These are phyloP conservation scores for Myrica gale DNA, from an alignment of 306 rosid genomes.

Conservation along the genomic window DNA sequence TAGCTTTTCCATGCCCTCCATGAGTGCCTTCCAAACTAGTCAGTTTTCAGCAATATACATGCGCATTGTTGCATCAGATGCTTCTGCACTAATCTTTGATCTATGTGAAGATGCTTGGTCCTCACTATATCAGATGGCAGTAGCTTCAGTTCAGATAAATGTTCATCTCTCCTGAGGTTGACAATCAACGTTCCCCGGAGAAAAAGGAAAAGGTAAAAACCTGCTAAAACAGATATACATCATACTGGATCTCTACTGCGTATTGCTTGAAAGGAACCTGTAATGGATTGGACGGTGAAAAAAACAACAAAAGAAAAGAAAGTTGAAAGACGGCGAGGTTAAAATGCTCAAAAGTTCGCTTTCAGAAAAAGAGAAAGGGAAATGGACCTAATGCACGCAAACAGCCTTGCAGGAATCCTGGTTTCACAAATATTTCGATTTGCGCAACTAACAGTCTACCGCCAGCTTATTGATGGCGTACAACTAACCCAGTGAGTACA, in stretches of 20 bases:
- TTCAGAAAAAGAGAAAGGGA: neutral
- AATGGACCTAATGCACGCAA: neutral
- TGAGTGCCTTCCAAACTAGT: conserved; percentile 5
- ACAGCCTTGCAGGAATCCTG: conserved; percentile 3
- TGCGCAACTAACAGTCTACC: too few species aligned
- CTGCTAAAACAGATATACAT: neutral
- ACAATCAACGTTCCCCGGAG: neutral
- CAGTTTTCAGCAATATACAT: conserved; percentile 3
- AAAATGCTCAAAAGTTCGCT: conserved; percentile 27
- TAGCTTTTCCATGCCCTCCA: neutral
- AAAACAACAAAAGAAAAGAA: conserved; percentile 3
- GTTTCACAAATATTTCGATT: neutral
- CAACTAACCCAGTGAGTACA: too few species aligned
- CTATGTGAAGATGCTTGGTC: conserved; percentile 1
- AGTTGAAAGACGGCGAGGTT: conserved; percentile 7
- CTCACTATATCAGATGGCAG: neutral
- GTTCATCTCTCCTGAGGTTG: neutral
- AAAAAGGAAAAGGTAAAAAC: neutral
- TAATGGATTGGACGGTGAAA: conserved; percentile 18
- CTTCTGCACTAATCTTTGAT: neutral
- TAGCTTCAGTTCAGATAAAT: neutral
- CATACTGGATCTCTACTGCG: neutral
- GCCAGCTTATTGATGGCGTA: too few species aligned
- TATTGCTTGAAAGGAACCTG: conserved; percentile 7
- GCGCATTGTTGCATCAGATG: conserved; percentile 14